Evolutionary conservation across 345 rosid species (phyloP), one percentile per base, ranked within the genome.

Genomic region (Combretum micranthum): DNA sequence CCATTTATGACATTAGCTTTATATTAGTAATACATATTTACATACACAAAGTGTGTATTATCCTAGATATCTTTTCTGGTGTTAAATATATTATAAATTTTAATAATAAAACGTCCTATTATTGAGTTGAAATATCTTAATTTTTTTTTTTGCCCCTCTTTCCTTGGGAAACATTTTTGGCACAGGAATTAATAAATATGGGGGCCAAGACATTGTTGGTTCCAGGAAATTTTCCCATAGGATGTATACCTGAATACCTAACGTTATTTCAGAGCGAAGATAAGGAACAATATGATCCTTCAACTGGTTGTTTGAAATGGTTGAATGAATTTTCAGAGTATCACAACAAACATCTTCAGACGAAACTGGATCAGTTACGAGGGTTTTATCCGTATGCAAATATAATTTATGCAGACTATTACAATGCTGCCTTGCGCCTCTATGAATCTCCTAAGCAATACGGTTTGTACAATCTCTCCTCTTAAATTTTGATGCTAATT

Each of bases 121-220:
- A n/a, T n/a, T n/a, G n/a, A n/a, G 3, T 25, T 10, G 37, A 15
- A 9, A n/a, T 59, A 4, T 48, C 53, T 3, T 26, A n/a, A 47
- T n/a, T n/a, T n/a, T n/a, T 18, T 20, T 39, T 2, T 11, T 46
- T 44, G 16, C 5, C 16, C 16, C 49, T 39, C 23, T 26, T 32
- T 13, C 17, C 25, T 17, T 25, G n/a, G 6, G 6, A 32, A 32
- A 32, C 39, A 32, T 32, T 4, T 32, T 55, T 3, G 26, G 47
- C 69, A 64, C 68, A 82, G 84, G 84, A 69, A 19, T 17, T 82
- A 57, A 66, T 82, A 3, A 54, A 77, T 50, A 47, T 75, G 19
- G 84, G 87, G 0, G 83, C 77, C 2, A 55, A 37, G 22, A 66
- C 78, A 51, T 55, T 82, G 42, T 21, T 82, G 67, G 81, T 75